Percentiles rank a stretch among this genome's conserved stretches.
These are phyloP conservation scores for Globisporangium yorkense DNA, from an alignment of 352 stramenopile species.

Conservation along the genomic window DNA sequence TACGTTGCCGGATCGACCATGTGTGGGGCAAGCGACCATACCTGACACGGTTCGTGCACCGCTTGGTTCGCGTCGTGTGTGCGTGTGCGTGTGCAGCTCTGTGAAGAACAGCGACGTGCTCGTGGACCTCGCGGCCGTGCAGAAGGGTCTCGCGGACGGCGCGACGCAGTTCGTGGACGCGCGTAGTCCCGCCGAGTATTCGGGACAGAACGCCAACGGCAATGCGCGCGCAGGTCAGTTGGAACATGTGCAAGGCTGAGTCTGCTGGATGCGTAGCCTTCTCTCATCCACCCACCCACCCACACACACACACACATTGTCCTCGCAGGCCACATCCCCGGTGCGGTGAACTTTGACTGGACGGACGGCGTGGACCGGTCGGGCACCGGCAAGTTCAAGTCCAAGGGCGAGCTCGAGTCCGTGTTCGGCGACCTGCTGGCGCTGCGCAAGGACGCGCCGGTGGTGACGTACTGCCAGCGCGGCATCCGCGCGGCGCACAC, in stretches of 20 bases:
- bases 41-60: too few relatives aligned
- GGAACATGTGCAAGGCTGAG: background rate
- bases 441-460: constrained; percentile 29
- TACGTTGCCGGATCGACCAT: background rate
- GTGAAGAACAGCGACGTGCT: constrained; percentile 11
- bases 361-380: constrained; percentile 42
- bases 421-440: constrained; percentile 30
- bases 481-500: constrained; percentile 63
- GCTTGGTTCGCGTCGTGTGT: too few relatives aligned
- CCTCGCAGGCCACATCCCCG: constrained; percentile 45
- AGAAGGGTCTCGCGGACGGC: constrained; percentile 18
- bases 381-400: constrained; percentile 54
- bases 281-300: background rate
- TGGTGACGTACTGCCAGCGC: constrained; percentile 34
- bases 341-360: constrained; percentile 75
- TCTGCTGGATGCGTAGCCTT: too few relatives aligned
- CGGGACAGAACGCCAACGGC: constrained; percentile 26
- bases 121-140: constrained; percentile 24
- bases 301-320: background rate
- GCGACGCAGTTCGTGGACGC: constrained; percentile 31
- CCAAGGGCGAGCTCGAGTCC: constrained; percentile 42
- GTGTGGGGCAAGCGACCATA: too few relatives aligned
- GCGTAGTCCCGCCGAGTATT: constrained; percentile 32
- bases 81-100: background rate
- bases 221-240: constrained; percentile 26